phyloP scores from a whole-genome alignment of 129 eudicot species.

The Smallanthus sonchifolius region DNA sequence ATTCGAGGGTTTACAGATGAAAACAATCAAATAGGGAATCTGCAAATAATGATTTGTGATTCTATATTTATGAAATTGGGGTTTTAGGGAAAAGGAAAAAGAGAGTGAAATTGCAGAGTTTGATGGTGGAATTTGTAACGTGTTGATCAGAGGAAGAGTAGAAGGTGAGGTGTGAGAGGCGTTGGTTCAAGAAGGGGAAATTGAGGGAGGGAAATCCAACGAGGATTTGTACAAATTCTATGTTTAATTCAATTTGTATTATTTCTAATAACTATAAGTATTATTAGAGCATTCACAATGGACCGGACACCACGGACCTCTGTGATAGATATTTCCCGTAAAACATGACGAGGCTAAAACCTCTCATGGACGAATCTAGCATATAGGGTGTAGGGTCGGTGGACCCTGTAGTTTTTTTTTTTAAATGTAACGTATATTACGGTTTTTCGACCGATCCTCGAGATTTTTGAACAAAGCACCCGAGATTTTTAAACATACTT shows the following conservation, averaged over 20 bases:
- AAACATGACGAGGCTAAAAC: too few relatives aligned
- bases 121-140: slow-evolving; percentile 24
- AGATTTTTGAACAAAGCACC: too few relatives aligned
- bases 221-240: slow-evolving; percentile 39
- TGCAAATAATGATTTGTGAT: background rate
- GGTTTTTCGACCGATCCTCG: too few relatives aligned
- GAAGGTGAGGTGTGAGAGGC: slow-evolving; percentile 15
- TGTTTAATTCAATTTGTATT: background rate
- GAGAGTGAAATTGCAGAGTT: slow-evolving; percentile 13
- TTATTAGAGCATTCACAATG: too few relatives aligned
- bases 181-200: slow-evolving; percentile 32
- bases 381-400: too few relatives aligned
- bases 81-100: background rate
- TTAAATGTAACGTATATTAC: too few relatives aligned
- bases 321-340: too few relatives aligned
- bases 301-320: too few relatives aligned
- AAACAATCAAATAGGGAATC: background rate
- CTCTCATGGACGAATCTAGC: too few relatives aligned
- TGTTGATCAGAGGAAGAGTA: slow-evolving; percentile 34
- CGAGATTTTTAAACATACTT: too few relatives aligned
- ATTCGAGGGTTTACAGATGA: slow-evolving; percentile 15
- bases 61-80: slow-evolving; percentile 2
- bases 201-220: slow-evolving; percentile 46
- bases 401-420: too few relatives aligned
- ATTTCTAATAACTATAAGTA: background rate